Percentiles rank a stretch among this genome's conserved stretches.
phyloP scores from a whole-genome alignment of 257 asterid species.

The Ajuga chamaepitys region DNA sequence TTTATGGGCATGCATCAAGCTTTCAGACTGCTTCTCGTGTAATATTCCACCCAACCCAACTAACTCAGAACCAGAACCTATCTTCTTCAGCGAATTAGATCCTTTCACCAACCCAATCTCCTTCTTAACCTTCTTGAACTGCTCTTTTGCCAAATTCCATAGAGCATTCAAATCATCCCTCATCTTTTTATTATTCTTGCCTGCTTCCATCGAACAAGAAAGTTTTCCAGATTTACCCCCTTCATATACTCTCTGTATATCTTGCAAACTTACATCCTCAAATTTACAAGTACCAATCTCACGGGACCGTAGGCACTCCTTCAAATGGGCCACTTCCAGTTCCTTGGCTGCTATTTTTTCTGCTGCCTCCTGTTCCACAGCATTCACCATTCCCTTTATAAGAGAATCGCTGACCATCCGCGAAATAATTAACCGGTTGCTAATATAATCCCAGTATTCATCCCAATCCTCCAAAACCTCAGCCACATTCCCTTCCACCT shows the following conservation, averaged over 20 bases:
- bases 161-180: conserved; percentile 34
- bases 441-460: conserved; percentile 59
- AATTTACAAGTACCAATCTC: conserved; percentile 11
- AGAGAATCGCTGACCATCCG: conserved; percentile 84
- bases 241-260: background rate
- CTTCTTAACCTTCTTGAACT: conserved; percentile 43
- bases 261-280: conserved; percentile 15
- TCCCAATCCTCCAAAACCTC: conserved; percentile 67
- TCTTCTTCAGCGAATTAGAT: conserved; percentile 31
- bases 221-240: conserved; percentile 7
- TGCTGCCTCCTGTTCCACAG: conserved; percentile 72
- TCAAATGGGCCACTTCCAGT: conserved; percentile 45
- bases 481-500: conserved; percentile 41
- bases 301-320: conserved; percentile 26
- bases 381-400: conserved; percentile 78
- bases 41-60: conserved; percentile 51
- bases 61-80: conserved; percentile 48
- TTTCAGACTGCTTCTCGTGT: conserved; percentile 37
- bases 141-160: conserved; percentile 35
- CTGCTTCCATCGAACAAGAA: conserved; percentile 21
- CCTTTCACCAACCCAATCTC: conserved; percentile 37
- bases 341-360: conserved; percentile 62
- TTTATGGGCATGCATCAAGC: conserved; percentile 32
- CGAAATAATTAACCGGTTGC: conserved; percentile 48
- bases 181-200: conserved; percentile 30